Evolutionary conservation across 352 stramenopile genomes (phyloP), one percentile per base, ranked within the genome.

Genomic region (Globisporangium alternatum): DNA sequence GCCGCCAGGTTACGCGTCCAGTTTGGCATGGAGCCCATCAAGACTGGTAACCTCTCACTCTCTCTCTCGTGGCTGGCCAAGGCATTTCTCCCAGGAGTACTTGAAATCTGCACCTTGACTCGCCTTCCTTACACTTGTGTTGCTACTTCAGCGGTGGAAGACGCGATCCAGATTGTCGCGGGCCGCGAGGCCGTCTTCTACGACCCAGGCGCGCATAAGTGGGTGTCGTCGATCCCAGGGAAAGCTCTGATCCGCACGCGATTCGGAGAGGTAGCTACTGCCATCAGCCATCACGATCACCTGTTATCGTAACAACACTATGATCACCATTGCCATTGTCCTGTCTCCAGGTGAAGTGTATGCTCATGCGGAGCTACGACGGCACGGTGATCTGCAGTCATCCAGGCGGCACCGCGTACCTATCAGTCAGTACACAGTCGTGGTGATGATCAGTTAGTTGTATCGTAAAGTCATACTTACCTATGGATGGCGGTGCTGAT

Each of bases 351-450:
- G 70, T 84, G 43, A 62, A 63, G 54, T 86, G 65, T 43, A 41
- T 84, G 33, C 37, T 77, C 22, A 64, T 86, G 55, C 72, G 78
- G 21, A 72, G 59, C 35, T 68, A 64, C 31, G 83, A 92, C 67
- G 83, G 83, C 37, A 75, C 72, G 25, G 67, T 90, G 17, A 66
- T 89, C 28, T 88, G 83, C 56, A 71, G 74, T 8, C 81, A 88
- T 53, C 55, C 62, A 3, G 30, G 63, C 30, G 78, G 70, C 4
- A 71, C 67, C 9, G 74, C 68, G 0, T 92, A 85, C 60, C 52
- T 92, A 61, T 54, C 74, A 57, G 83, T 89, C 69, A 48, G 71
- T 56, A 37, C 25, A n/a, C 25, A 37, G 22, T 56, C 6, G 15
- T 39, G 15, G 15, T 6, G 25, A 2, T 39, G 49, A 22, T 39